Base-by-base conservation (phyloP, 371 early-diverging fungal genomes). In the Paraphysoderma sedebokerense region DNA sequence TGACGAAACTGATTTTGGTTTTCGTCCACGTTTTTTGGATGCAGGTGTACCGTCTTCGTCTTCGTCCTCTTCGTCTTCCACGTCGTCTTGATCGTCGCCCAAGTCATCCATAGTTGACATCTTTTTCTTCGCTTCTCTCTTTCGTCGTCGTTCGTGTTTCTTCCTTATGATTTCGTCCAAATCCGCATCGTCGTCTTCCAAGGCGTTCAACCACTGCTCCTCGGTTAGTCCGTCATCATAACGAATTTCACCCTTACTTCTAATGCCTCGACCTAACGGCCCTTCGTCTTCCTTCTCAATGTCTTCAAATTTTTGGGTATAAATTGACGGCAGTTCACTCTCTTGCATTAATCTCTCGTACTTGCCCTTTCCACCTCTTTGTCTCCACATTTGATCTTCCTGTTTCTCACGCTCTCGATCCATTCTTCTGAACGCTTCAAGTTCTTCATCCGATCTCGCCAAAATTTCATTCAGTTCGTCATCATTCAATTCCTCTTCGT, bases 201-300 rank as follows among this genome's bases (percentile, higher is more conserved):
- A 61, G 38, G 81, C 86, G 44, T 72, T 71, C 17, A 87, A 53
- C 78, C 79, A 97, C 62, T 97, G 89, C 49, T 90, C 90, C 48
- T 97, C 96, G 0, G 87, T 88, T 57, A 95, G 61, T 0, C 83
- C 87, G 54, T 97, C 95, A 55, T 85, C 86, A 58, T 97, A 95
- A 11, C 71, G 65, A 9, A 92, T 82, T 33, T 57, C 65, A 4
- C 72, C 74, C 36, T 79, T 72, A 17, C 57, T 62, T 34, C 87
- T 65, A 38, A 77, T 77, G 8, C 84, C 82, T 46, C 90, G 75
- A 13, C 85, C 81, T 45, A 74, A 64, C 29, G 32, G 8, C 24
- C 77, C 77, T 33, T 62, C 62, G 8, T 53, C 50, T 28, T 70
- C 68, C 47, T 73, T 72, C 7, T 67, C 60, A 72, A 30, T 56